Evolutionary conservation across 345 rosid genomes (phyloP).

Genomic region (Melaleuca alternifolia): DNA sequence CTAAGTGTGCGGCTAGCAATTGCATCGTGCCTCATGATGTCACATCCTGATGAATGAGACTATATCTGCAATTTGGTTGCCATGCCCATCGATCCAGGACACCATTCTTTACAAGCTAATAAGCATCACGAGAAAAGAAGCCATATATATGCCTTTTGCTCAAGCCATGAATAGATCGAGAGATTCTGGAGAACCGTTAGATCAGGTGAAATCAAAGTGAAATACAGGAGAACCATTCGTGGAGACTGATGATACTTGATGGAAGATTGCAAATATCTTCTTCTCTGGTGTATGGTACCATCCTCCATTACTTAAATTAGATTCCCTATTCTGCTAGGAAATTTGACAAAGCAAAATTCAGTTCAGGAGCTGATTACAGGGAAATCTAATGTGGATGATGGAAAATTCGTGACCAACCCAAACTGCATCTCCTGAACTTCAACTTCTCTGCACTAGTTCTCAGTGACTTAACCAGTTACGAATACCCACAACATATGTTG

Average conservation of each 20-base stretch:
- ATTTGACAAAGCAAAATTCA: neutral
- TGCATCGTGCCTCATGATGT: neutral
- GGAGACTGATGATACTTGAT: neutral
- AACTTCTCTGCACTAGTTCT: neutral
- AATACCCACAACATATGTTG: neutral
- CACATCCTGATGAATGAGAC: neutral
- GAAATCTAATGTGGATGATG: neutral
- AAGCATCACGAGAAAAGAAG: neutral
- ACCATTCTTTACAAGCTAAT: neutral
- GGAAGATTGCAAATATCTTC: neutral
- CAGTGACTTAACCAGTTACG: neutral
- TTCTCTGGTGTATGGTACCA: neutral
- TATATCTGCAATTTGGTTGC: neutral
- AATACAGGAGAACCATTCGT: neutral
- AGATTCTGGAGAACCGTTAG: neutral
- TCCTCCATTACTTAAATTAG: neutral
- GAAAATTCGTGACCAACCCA: neutral
- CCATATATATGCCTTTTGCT: neutral
- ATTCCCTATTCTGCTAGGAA: neutral
- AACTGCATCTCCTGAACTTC: neutral
- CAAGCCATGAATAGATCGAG: neutral
- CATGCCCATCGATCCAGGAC: neutral
- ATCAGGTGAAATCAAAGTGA: neutral
- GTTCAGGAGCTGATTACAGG: neutral
- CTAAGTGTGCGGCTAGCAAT: neutral